Percentiles rank a stretch among this genome's conserved stretches.
phyloP scores from a whole-genome alignment of 2,329 filamentous ascomycete genomes.

The Botrytis medusae region DNA sequence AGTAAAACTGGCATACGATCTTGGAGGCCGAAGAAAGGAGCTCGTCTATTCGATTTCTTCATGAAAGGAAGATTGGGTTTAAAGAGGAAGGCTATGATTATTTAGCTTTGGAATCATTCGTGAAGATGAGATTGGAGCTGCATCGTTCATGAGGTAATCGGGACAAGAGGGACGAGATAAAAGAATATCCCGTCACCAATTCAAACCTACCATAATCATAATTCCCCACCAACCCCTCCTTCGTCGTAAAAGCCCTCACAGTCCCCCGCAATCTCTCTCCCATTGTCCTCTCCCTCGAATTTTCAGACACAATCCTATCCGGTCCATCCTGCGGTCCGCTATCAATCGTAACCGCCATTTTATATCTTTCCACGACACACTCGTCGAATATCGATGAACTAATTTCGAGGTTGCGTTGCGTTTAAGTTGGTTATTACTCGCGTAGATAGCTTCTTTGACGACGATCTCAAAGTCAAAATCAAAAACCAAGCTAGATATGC shows the following conservation, averaged over 20 bases:
- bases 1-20: conserved; percentile 75
- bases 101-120: conserved; percentile 21
- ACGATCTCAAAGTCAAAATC: background rate
- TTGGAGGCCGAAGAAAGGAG: conserved; percentile 82
- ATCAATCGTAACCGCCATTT: conserved; percentile 35
- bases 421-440: background rate
- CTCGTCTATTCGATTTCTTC: conserved; percentile 55
- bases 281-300: conserved; percentile 43
- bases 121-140: no score
- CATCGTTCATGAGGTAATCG: background rate
- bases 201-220: conserved; percentile 75
- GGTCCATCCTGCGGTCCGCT: conserved; percentile 39
- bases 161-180: background rate
- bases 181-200: conserved; percentile 7
- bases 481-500: background rate
- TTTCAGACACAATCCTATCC: conserved; percentile 47
- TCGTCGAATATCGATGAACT: background rate
- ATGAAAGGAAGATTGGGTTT: conserved; percentile 75
- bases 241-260: conserved; percentile 50
- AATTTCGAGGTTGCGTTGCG: background rate
- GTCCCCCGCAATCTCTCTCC: conserved; percentile 44
- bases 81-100: conserved; percentile 67
- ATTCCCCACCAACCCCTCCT: conserved; percentile 71
- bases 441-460: background rate
- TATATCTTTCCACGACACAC: background rate